A percentile compares a stretch with the other conserved stretches of the same genome.
Evolutionary conservation across 345 rosid genomes (phyloP).

Genomic region (Camelina sativa): DNA sequence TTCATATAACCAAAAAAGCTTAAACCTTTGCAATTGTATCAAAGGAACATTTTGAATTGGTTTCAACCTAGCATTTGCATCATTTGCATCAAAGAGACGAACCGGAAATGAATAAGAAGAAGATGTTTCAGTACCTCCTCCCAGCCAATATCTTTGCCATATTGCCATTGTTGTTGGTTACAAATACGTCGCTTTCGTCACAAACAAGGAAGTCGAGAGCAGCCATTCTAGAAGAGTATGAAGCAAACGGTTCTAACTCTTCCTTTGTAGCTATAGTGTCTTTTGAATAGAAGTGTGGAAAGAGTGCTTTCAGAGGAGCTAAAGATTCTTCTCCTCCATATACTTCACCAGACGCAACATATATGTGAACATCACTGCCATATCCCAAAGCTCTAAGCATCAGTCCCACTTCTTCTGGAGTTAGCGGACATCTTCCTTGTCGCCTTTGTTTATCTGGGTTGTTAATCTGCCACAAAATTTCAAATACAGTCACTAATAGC

Average conservation of each 20-base stretch:
- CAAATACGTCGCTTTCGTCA: slow-evolving; percentile 94
- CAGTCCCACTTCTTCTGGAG: slow-evolving; percentile 95
- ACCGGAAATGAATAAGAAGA: neutral
- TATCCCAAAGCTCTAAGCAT: slow-evolving; percentile 98
- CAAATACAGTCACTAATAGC: neutral
- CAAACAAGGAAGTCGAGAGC: slow-evolving; percentile 97
- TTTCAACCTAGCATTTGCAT: slow-evolving; percentile 6
- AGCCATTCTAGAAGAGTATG: slow-evolving; percentile 97
- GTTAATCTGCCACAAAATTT: slow-evolving; percentile 54
- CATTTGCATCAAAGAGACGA: slow-evolving; percentile 21
- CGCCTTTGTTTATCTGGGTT: slow-evolving; percentile 95
- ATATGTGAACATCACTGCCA: slow-evolving; percentile 84
- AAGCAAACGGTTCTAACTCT: slow-evolving; percentile 77
- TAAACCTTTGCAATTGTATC: slow-evolving; percentile 4
- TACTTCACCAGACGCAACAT: slow-evolving; percentile 97
- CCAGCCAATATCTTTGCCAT: slow-evolving; percentile 97
- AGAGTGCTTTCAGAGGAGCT: slow-evolving; percentile 79
- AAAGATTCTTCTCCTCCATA: slow-evolving; percentile 88
- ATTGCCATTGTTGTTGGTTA: slow-evolving; percentile 97
- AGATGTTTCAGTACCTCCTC: slow-evolving; percentile 58
- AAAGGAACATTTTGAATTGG: slow-evolving; percentile 6
- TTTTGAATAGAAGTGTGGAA: slow-evolving; percentile 86
- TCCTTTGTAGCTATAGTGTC: slow-evolving; percentile 80
- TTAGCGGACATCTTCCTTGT: slow-evolving; percentile 98
- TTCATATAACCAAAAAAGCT: slow-evolving; percentile 22